phyloP scores from a whole-genome alignment of 805 yeast genomes.

The Scheffersomyces stipitis region DNA sequence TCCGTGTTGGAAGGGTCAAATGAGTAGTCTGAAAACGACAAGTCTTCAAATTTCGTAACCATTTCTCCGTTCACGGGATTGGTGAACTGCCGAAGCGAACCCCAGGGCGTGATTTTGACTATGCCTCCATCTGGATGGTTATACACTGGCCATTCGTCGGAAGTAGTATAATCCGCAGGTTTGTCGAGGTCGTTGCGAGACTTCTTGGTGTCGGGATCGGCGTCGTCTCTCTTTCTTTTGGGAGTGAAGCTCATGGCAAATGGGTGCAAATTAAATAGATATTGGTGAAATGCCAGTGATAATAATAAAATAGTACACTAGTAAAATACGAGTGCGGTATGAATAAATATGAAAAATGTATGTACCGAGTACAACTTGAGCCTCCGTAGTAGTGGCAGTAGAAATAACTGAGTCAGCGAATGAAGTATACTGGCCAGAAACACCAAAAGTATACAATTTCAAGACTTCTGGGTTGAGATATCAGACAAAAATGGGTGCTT shows the following conservation, averaged over 20 bases:
- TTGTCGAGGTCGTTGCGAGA: slow-evolving; percentile 16
- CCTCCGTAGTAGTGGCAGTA: too few species aligned
- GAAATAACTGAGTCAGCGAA: too few species aligned
- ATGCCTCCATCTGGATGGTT: slow-evolving; percentile 63
- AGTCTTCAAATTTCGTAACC: slow-evolving; percentile 50
- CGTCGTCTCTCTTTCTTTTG: slow-evolving; percentile 24
- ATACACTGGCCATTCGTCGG: slow-evolving; percentile 54
- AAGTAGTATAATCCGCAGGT: slow-evolving; percentile 11
- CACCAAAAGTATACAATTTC: too few species aligned
- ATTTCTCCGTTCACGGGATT: slow-evolving; percentile 43
- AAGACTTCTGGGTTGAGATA: too few species aligned
- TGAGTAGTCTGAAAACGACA: slow-evolving; percentile 20
- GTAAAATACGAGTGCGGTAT: neutral
- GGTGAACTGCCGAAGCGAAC: slow-evolving; percentile 51
- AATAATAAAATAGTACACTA: neutral
- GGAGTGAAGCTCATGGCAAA: slow-evolving; percentile 6
- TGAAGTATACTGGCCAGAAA: too few species aligned
- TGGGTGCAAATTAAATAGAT: slow-evolving; percentile 1
- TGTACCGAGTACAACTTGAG: too few species aligned
- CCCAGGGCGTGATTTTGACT: slow-evolving; percentile 62
- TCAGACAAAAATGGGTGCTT: too few species aligned
- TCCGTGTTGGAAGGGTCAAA: slow-evolving; percentile 7
- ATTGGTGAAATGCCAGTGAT: too few species aligned
- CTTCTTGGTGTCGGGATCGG: slow-evolving; percentile 20
- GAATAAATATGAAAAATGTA: too few species aligned